Base-by-base conservation (phyloP, 140 eudicot genomes). In the Senecio squalidus region DNA sequence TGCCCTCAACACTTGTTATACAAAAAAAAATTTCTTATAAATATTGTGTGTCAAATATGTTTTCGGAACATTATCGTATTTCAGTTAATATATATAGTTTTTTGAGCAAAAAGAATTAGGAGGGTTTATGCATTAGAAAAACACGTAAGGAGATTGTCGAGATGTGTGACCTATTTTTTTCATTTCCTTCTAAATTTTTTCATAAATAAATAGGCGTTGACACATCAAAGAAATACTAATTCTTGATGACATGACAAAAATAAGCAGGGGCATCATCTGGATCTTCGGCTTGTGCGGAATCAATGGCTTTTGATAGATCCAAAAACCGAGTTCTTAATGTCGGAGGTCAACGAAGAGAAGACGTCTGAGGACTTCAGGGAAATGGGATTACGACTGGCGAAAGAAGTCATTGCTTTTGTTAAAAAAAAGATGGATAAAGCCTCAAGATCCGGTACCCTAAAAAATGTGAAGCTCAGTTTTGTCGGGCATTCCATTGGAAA, bases 271-370 rank as follows among this genome's bases (percentile, higher is more conserved):
- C 99, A 93, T 72, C 99, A 93, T 82, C 77, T 93, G 64, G 99
- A 93, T 77, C 64, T 93, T 64, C 80, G 99, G 43, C 96, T 88
- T 72, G 88, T 93, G 27, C 76, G 99, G 67, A 93, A 93, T 64
- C 96, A 93, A 60, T 93, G 99, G 99, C 99, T 93, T 72, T 51
- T 93, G 70, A 75, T 93, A 66, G 99, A 93, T 82, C 96, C 99
- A 34, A 88, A 93, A 78, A 62, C 66, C 10, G 99, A 93, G 75
- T 82, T 77, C 78, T 76, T 93, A 54, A 88, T 93, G 99, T 93
- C 99, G 39, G 99, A 87, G 71, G 94, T 64, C 15, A 93, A 93
- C 49, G 99, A 93, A 76, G 99, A 93, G 51, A 93, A 93, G 72
- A 93, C 99, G 25, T 88, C 93, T 55, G 99, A 93, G 5, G 99